Evolutionary conservation across 2,329 filamentous ascomycete genomes (phyloP), one percentile per base, ranked within the genome.

Genomic region (Penicillium glabrum): DNA sequence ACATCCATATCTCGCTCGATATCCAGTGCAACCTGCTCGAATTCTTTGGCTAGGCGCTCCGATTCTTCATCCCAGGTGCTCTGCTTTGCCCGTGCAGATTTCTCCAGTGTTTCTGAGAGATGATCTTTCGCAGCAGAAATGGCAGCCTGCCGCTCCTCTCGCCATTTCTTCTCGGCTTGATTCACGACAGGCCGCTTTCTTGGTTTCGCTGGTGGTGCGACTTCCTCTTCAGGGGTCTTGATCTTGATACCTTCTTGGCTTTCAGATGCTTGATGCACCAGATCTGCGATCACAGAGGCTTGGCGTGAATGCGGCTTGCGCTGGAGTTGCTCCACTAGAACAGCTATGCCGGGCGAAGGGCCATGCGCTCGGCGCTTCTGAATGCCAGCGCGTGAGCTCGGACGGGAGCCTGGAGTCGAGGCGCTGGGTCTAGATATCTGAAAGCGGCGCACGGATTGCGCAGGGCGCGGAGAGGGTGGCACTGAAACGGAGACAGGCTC

Each of bases 11-110:
- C 68, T 3, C 63, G 63, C 47, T 77, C 74, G 5, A 79, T 64
- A 53, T 79, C 75, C 48, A 78, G 65, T 41, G 77, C 76, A 51
- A 79, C 68, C 46, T 74, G 69, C 47, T 77, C 73, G 24, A 80
- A 68, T 49, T 79, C 75, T 39, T 67, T 59, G 1, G 75, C 77
- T 23, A 80, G 65, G 33, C 71, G 70, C 49, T 78, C 75, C 13
- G 76, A 77, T 29, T 77, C 72, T 54, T 76, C 67, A 48, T 79
- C 73, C 72, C 75, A 76, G 23, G 69, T 76, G 54, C 63, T 72
- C 26, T 76, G 70, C 41, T 72, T 66, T 27, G 71, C 67, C 53
- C 67, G 62, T 2, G 74, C 72, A 21, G 72, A 72, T 33, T 72
- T 71, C 33, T 76, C 76, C 49, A 75, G 61, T 9, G 67, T 67